Base-by-base conservation (phyloP, 257 asterid species). In the Jacaranda copaia region DNA sequence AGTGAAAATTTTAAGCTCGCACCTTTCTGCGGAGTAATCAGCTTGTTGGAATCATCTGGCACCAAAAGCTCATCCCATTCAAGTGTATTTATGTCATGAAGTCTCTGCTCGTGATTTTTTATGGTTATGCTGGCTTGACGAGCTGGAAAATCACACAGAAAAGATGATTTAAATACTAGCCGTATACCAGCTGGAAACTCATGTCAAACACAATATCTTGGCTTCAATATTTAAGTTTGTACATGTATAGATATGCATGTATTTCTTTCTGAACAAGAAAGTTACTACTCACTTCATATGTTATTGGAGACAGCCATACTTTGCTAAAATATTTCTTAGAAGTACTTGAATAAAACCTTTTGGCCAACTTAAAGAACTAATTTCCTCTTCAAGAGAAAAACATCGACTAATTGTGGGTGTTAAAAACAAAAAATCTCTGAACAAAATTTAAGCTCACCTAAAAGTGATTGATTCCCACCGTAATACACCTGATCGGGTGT, bases 61-160 rank as follows among this genome's bases (percentile, higher is more conserved):
- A 68, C 88, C 83, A 90, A 73, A 84, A 92, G 97, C 83, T 92
- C 97, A 73, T 92, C 97, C 97, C 97, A 92, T 39, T 92, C 97
- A 69, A 92, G 90, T 7, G 96, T 92, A 81, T 92, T 92, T 77
- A 92, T 86, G 72, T 90, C 96, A 40, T 80, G 91, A 81, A 92
- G 92, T 77, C 83, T 88, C 85, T 76, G 79, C 66, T 87, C 89
- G 70, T 92, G 89, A 78, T 80, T 78, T 80, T 83, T 78, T 18
- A 81, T 19, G 43, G 81, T 85, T 79, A 57, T 39, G 20, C 68
- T 79, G 73, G 69, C 78, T 40, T 78, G 79, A 59, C 15, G 80
- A 57, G 78, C 97, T 92, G 89, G 73, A 68, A 19, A 81, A 77
- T 79, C 40, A 81, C 69, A 59, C 51, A 73, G 70, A 72, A 61